Evolutionary conservation across 805 yeast species (phyloP).

Genomic region (Blastobotrys mokoenaii): DNA sequence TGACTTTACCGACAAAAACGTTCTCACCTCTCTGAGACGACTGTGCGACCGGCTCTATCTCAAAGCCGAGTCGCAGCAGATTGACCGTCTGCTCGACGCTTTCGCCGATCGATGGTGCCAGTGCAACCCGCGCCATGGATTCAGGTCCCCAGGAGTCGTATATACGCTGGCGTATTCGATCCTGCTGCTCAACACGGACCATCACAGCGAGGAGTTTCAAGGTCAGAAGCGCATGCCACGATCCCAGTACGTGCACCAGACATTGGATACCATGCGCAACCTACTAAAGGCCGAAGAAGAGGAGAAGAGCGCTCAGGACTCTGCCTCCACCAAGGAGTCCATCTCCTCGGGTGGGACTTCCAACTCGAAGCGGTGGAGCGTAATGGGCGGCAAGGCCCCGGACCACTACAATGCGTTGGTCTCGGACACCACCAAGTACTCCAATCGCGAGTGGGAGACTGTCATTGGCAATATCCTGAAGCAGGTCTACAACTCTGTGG

Average conservation of each 20-base stretch:
- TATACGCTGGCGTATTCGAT: conserved; percentile 67
- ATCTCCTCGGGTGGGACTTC: neutral
- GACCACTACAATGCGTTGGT: conserved; percentile 8
- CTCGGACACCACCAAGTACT: conserved; percentile 4
- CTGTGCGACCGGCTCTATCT: conserved; percentile 60
- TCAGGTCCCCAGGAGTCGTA: conserved; percentile 45
- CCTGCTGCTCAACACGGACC: conserved; percentile 66
- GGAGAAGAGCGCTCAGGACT: neutral
- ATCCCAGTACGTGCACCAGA: conserved; percentile 26
- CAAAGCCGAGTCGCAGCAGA: conserved; percentile 76
- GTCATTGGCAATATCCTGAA: conserved; percentile 13
- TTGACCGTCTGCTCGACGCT: conserved; percentile 62
- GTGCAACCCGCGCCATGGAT: conserved; percentile 40
- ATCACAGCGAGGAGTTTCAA: conserved; percentile 43
- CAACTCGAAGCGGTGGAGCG: conserved; percentile 12
- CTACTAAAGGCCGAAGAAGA: conserved; percentile 11
- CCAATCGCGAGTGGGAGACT: conserved; percentile 17
- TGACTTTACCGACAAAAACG: conserved; percentile 38
- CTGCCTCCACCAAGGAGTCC: conserved; percentile 2
- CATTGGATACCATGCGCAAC: conserved; percentile 14
- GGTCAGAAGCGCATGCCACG: conserved; percentile 28
- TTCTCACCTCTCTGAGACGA: conserved; percentile 47
- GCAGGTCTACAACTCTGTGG: conserved; percentile 19
- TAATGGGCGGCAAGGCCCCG: neutral
- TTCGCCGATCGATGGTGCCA: conserved; percentile 57